These are phyloP conservation scores for Jatropha curcas DNA, from an alignment of 345 rosid genomes.

Conservation along the genomic window DNA sequence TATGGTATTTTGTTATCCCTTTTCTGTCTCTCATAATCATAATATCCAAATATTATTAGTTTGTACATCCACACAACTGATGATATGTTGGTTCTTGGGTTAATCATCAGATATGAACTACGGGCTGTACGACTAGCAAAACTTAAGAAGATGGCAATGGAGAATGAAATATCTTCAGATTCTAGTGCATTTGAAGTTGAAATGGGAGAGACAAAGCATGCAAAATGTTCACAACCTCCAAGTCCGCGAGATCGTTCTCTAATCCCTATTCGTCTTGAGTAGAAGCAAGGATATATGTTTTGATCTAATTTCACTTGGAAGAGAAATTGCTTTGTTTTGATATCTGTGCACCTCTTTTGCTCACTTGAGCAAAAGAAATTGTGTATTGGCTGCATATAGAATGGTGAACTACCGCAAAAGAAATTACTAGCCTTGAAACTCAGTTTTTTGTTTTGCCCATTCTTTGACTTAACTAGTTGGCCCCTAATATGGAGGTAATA, in stretches of 20 bases:
- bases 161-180: constrained; percentile 31
- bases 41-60: too few species aligned
- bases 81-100: not conserved
- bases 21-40: too few species aligned
- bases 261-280: not conserved
- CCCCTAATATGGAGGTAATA: too few species aligned
- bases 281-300: constrained; percentile 18
- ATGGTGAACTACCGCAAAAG: too few species aligned
- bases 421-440: too few species aligned
- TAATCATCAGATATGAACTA: constrained; percentile 49
- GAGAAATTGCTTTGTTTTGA: not conserved
- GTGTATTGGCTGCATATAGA: not conserved
- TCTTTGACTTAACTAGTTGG: too few species aligned
- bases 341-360: too few species aligned
- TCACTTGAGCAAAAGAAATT: too few species aligned
- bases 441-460: too few species aligned
- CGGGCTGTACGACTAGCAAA: constrained; percentile 43
- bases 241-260: constrained; percentile 27
- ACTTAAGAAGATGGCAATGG: constrained; percentile 39
- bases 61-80: not conserved
- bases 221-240: constrained; percentile 28
- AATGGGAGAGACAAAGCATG: constrained; percentile 52
- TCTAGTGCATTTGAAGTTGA: constrained; percentile 47
- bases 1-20: not conserved
- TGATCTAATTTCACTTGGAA: not conserved